These are phyloP conservation scores for Globisporangium ultimum DNA, from an alignment of 352 stramenopile species.

Conservation along the genomic window DNA sequence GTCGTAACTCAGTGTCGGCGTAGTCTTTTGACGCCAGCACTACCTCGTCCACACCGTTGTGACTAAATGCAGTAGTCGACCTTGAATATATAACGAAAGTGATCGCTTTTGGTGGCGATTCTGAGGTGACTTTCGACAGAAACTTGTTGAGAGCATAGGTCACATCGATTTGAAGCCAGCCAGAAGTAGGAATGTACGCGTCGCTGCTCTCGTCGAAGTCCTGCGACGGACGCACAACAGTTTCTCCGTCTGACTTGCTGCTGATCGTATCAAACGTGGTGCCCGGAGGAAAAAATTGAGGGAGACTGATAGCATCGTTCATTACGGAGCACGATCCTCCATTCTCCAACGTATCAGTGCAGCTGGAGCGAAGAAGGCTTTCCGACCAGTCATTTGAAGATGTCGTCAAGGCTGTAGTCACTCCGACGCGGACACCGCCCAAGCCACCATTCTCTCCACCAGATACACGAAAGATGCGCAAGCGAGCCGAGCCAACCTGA, in stretches of 20 bases:
- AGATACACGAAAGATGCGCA: conserved; percentile 52
- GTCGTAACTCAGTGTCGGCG: conserved; percentile 21
- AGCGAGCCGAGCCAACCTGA: conserved; percentile 45
- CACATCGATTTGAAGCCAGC: conserved; percentile 70
- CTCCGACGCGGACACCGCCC: conserved; percentile 49
- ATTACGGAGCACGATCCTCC: conserved; percentile 19
- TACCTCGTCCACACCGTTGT: conserved; percentile 51
- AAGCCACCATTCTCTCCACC: conserved; percentile 64
- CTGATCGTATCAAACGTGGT: conserved; percentile 29
- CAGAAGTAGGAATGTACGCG: conserved; percentile 27
- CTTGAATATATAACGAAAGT: conserved; percentile 56
- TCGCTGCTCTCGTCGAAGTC: conserved; percentile 37
- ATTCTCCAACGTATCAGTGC: conserved; percentile 9
- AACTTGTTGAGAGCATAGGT: conserved; percentile 57
- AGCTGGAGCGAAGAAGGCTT: conserved; percentile 16
- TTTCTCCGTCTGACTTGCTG: conserved; percentile 23
- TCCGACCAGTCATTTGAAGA: conserved; percentile 38
- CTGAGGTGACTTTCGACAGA: conserved; percentile 18
- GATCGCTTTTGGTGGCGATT: conserved; percentile 25
- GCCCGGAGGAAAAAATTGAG: conserved; percentile 31
- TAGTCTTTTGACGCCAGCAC: conserved; percentile 60
- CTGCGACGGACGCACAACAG: conserved; percentile 23
- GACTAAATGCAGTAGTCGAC: conserved; percentile 37
- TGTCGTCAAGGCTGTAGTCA: conserved; percentile 19
- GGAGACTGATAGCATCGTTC: conserved; percentile 13